phyloP scores from a whole-genome alignment of 1,139 yeast species.

The Diutina rugosa region DNA sequence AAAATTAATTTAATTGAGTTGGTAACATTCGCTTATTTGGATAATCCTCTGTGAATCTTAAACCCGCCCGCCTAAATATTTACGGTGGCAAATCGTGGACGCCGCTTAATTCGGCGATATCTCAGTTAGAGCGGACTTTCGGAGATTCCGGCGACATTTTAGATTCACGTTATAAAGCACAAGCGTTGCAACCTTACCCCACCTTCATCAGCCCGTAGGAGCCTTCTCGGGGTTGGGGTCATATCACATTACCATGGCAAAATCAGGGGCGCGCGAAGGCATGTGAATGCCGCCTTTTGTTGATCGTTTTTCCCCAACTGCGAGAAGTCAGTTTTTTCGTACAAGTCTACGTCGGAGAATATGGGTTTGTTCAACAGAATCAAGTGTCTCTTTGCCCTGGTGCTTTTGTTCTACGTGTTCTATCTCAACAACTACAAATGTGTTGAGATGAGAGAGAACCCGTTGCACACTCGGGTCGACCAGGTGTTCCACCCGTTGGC shows the following conservation, averaged over 20 bases:
- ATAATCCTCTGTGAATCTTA: too few relatives aligned
- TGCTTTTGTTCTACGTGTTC: constrained; percentile 1
- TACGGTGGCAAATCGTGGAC: too few relatives aligned
- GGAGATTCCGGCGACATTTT: too few relatives aligned
- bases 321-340: background rate
- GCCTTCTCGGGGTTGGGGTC: background rate
- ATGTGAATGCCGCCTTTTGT: background rate
- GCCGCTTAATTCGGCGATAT: too few relatives aligned
- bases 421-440: constrained; percentile 1
- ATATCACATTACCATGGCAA: background rate
- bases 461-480: constrained; percentile 1
- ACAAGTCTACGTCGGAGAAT: background rate
- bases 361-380: background rate
- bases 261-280: background rate
- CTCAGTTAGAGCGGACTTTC: too few relatives aligned
- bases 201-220: background rate
- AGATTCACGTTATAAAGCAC: too few relatives aligned
- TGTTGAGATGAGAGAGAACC: constrained; percentile 1
- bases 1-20: too few relatives aligned
- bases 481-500: constrained; percentile 3
- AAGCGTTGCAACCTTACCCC: background rate
- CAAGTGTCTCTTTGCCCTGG: background rate
- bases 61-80: too few relatives aligned
- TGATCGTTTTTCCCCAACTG: background rate
- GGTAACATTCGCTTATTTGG: too few relatives aligned